Conservation (phyloP, 108 stramenopile species). For the Nitzschia sp. region DNA sequence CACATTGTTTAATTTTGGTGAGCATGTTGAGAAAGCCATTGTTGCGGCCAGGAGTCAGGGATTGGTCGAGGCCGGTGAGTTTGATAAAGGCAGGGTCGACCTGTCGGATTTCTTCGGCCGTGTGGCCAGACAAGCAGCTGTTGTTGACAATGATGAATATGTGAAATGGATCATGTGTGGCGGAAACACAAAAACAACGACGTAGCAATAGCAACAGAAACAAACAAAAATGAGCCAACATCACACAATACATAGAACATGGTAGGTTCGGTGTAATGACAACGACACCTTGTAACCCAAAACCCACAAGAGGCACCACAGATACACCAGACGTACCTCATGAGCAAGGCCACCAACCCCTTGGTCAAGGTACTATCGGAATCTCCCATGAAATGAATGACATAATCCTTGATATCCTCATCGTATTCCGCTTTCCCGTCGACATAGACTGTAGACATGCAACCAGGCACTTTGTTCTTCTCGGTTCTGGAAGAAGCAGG, state of each 20-base stretch:
- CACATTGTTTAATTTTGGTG: constrained; percentile 84
- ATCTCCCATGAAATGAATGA: constrained; percentile 85
- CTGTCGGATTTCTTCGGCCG: constrained; percentile 65
- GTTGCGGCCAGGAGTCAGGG: constrained; percentile 92
- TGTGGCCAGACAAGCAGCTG: constrained; percentile 70
- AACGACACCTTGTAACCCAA: not conserved
- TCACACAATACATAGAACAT: not conserved
- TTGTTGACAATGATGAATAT: not conserved
- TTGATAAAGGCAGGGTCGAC: constrained; percentile 90
- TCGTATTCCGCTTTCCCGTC: constrained; percentile 53
- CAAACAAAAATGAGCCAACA: too few relatives aligned
- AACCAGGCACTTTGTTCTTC: constrained; percentile 91
- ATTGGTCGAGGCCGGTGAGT: constrained; percentile 80
- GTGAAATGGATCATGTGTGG: not conserved
- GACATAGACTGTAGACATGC: constrained; percentile 85
- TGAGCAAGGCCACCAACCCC: constrained; percentile 89
- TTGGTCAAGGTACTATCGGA: constrained; percentile 94
- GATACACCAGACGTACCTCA: constrained; percentile 55
- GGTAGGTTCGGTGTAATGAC: not conserved
- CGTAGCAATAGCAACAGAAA: too few relatives aligned
- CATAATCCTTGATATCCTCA: constrained; percentile 38
- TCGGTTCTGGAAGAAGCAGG: constrained; percentile 50
- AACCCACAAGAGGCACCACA: not conserved
- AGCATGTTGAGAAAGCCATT: constrained; percentile 99
- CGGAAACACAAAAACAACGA: too few relatives aligned